These are phyloP conservation scores for Lecanicillium sp. DNA, from an alignment of 2,329 filamentous ascomycete genomes.

Conservation along the genomic window DNA sequence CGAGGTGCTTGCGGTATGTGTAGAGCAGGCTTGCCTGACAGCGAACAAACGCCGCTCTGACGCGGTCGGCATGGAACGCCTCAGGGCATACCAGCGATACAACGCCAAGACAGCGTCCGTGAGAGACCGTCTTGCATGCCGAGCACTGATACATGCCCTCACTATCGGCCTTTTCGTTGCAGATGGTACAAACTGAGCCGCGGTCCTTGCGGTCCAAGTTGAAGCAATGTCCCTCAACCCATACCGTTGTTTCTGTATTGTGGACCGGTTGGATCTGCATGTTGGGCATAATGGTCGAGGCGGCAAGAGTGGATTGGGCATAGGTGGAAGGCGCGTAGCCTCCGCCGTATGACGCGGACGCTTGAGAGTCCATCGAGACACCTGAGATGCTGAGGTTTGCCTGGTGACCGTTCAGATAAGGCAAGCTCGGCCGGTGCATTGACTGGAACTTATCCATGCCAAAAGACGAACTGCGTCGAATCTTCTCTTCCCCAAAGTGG, in stretches of 20 bases:
- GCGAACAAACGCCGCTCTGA: constrained; percentile 56
- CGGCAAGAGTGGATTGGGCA: constrained; percentile 76
- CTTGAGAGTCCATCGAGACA: constrained; percentile 56
- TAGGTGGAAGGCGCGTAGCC: constrained; percentile 79
- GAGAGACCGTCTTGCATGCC: constrained; percentile 51
- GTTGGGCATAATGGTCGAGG: constrained; percentile 80
- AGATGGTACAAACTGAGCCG: constrained; percentile 60
- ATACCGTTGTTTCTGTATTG: constrained; percentile 72
- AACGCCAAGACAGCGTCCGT: constrained; percentile 53
- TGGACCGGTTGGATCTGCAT: constrained; percentile 72
- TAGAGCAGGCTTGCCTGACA: constrained; percentile 60
- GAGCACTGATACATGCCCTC: constrained; percentile 71
- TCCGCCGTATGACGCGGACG: constrained; percentile 52
- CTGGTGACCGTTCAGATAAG: constrained; percentile 62
- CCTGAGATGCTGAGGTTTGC: constrained; percentile 52
- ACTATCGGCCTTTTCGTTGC: constrained; percentile 63
- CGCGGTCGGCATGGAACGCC: constrained; percentile 54
- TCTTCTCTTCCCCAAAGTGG: constrained; percentile 71
- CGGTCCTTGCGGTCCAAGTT: constrained; percentile 54
- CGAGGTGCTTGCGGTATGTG: constrained; percentile 57
- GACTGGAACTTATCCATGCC: constrained; percentile 65
- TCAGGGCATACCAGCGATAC: constrained; percentile 57
- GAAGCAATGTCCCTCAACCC: constrained; percentile 81
- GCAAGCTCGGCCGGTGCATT: constrained; percentile 61
- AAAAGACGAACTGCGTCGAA: constrained; percentile 90